Base-by-base conservation (phyloP, 2,329 filamentous ascomycete species). In the Nemania abortiva region DNA sequence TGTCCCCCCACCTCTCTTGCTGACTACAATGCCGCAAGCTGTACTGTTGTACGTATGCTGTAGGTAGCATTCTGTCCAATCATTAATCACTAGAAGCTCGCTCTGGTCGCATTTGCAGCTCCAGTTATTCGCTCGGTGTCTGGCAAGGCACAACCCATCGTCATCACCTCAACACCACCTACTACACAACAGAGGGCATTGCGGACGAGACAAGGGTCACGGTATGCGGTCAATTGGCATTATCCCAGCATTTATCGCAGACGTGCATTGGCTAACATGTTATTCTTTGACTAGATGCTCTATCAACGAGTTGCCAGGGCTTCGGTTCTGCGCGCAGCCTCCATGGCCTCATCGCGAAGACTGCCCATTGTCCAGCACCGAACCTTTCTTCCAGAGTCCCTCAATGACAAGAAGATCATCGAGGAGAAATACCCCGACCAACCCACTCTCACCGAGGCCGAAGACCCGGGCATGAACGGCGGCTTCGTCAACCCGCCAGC, bases 401-500 rank as follows among this genome's bases (percentile, higher is more conserved):
- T 85, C 71, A 84, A 82, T 72, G 81, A 84, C 77, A 80, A 77
- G 69, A 81, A 82, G 71, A 74, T 83, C 61, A 74, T 86, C 59
- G 85, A 89, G 6, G 81, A 85, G 74, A 87, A 86, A 73, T 89
- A 83, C 72, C 84, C 86, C 68, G 83, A 85, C 55, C 81, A 82
- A 13, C 82, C 84, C 49, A 74, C 63, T 2, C 76, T 88, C 63
- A 85, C 83, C 68, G 89, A 91, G 34, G 84, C 87, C 61, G 87
- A 91, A 77, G 90, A 92, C 74, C 91, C 91, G 24, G 84, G 82
- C 72, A 89, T 95, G 92, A 97, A 95, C 82, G 93, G 93, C 78
- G 92, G 91, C 81, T 96, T 94, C 81, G 87, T 92, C 78, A 94
- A 95, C 83, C 92, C 93, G 67, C 89, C 90, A 15, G 83, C 87